Conservation (phyloP, 441 rosid genomes). For the Eutrema salsugineum region DNA sequence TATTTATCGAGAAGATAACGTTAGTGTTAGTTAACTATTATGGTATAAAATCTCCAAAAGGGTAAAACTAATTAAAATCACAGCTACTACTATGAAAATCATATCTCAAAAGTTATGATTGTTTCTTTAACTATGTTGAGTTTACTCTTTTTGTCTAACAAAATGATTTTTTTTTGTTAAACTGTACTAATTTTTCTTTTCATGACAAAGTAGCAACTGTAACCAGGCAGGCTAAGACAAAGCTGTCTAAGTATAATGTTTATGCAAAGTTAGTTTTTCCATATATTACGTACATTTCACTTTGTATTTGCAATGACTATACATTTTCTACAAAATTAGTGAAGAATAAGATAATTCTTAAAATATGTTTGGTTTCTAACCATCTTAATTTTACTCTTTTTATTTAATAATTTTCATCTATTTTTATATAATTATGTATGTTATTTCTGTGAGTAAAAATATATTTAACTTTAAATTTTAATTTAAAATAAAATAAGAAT, state of each 20-base stretch:
- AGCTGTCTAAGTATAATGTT: not conserved
- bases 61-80: not conserved
- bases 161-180: not conserved
- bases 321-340: constrained; percentile 1
- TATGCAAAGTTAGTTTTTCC: not conserved
- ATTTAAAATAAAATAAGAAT: not conserved
- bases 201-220: not conserved
- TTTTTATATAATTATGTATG: not conserved
- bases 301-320: not conserved
- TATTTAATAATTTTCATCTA: not conserved
- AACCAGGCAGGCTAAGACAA: constrained; percentile 1
- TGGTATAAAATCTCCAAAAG: constrained; percentile 22
- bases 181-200: not conserved
- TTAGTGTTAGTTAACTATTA: not conserved
- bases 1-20: constrained; percentile 18
- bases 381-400: not conserved
- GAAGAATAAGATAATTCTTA: too few relatives aligned
- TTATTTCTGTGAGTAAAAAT: not conserved
- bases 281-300: not conserved
- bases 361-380: not conserved
- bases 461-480: not conserved
- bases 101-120: constrained; percentile 5
- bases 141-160: not conserved
- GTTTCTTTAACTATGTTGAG: constrained; percentile 15
- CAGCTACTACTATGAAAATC: not conserved